A percentile compares a stretch with the other conserved stretches of the same genome.
Conservation (phyloP, 768 basidiomycete genomes). For the Boletus vinaceobasis region DNA sequence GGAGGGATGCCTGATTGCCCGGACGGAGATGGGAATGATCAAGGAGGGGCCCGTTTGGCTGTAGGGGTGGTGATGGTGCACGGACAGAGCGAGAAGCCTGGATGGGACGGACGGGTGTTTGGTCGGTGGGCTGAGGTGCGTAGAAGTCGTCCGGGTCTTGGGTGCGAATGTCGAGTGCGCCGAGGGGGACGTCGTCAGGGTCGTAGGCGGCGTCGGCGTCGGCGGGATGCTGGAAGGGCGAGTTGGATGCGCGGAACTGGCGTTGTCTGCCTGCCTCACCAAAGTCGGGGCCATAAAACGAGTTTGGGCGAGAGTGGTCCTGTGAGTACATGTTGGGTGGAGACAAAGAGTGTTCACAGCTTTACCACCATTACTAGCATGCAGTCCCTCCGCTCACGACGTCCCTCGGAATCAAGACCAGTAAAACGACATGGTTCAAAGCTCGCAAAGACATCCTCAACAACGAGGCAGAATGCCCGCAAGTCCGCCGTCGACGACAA, state of each 20-base stretch:
- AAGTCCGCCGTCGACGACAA: slow-evolving; percentile 69
- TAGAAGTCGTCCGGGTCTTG: slow-evolving; percentile 45
- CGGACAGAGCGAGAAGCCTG: slow-evolving; percentile 53
- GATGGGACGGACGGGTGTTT: slow-evolving; percentile 32
- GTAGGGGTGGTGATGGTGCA: slow-evolving; percentile 60
- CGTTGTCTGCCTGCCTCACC: slow-evolving; percentile 4
- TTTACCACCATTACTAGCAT: slow-evolving; percentile 28
- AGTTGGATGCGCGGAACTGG: slow-evolving; percentile 17
- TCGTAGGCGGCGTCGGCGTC: slow-evolving; percentile 35
- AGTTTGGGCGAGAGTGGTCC: slow-evolving; percentile 35
- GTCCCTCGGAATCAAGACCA: slow-evolving; percentile 43
- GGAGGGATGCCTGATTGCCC: slow-evolving; percentile 87
- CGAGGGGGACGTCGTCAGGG: slow-evolving; percentile 40
- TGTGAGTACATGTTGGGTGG: slow-evolving; percentile 30
- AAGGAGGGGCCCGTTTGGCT: slow-evolving; percentile 57
- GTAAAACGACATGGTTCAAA: slow-evolving; percentile 33
- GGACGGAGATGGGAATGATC: slow-evolving; percentile 93
- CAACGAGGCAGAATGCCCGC: slow-evolving; percentile 40
- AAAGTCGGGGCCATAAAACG: slow-evolving; percentile 32
- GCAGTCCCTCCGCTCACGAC: slow-evolving; percentile 55
- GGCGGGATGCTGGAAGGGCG: slow-evolving; percentile 25
- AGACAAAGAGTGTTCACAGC: slow-evolving; percentile 18
- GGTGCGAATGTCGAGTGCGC: slow-evolving; percentile 25
- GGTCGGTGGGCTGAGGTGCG: slow-evolving; percentile 26
- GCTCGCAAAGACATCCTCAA: slow-evolving; percentile 27